Evolutionary conservation across 139 green algal genomes (phyloP), one percentile per base, ranked within the genome.

Genomic region (Dunaliella sp.): DNA sequence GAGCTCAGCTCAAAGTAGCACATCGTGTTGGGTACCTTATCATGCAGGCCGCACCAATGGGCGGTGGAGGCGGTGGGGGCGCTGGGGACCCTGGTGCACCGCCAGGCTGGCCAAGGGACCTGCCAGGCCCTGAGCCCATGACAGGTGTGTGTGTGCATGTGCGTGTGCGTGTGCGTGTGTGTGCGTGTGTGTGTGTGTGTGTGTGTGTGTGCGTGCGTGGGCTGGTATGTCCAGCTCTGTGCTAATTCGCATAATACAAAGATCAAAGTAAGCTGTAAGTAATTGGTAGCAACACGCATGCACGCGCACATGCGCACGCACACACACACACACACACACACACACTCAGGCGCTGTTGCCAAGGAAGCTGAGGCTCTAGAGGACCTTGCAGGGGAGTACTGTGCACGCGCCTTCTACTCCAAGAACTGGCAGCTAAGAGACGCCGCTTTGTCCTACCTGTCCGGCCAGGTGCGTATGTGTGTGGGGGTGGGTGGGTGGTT

Each of bases 381-480:
- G 65, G 91, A 95, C 0, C 31, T 96, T 36, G 86, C 94, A 3
- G 95, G 95, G 0, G 93, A 96, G 83, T 97, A 95, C 86, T 83
- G 93, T 1, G 93, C 91, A 16, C 89, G 91, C 21, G 93, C 91
- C 48, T 84, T 94, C 36, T 96, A 92, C 91, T 94, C 87, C 83
- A 92, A 93, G 36, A 94, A 92, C 81, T 98, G 95, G 96, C 93
- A 98, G 91, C 93, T 98, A 82, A 86, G 96, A 1, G 96, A 98
- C n/a, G 95, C 94, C 2, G 94, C 92, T 0, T 80, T 87, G 30
- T 81, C 33, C 31, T 93, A 65, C 36, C 74, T 88, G 57, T 1
- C 57, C 87, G 36, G 79, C 85, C 77, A 77, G 33, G 81, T 32
- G 31, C 1, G 59, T 72, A 16, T 12, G 34, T n/a, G 84, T 38